A percentile compares a stretch with the other conserved stretches of the same genome.
These are phyloP conservation scores for Amanita jacksonii DNA, from an alignment of 768 basidiomycete species.

Conservation along the genomic window DNA sequence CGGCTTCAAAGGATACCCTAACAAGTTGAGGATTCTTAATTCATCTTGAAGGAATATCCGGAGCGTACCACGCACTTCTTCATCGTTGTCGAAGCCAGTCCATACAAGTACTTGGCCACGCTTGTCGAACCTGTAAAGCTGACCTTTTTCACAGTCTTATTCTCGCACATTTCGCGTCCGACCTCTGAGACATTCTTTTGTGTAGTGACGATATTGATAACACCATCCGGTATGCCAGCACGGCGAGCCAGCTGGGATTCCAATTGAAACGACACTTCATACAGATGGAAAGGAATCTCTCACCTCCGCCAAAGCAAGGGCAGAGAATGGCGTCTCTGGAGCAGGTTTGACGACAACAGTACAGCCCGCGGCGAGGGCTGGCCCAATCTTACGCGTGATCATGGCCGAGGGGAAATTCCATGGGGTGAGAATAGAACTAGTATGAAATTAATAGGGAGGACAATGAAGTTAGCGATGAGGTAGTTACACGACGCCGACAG, in stretches of 20 bases:
- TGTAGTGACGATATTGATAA: conserved; percentile 90
- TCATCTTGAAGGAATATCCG: background rate
- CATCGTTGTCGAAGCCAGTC: conserved; percentile 63
- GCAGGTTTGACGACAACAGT: conserved; percentile 93
- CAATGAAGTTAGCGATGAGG: background rate
- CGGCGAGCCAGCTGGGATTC: conserved; percentile 59
- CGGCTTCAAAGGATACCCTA: conserved; percentile 72
- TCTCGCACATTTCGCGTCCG: conserved; percentile 92
- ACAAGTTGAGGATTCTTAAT: conserved; percentile 4
- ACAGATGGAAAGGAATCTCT: background rate
- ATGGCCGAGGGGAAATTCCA: conserved; percentile 97
- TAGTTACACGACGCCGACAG: conserved; percentile 47
- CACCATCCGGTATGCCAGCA: conserved; percentile 92
- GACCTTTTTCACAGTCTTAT: conserved; percentile 75
- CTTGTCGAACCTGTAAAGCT: conserved; percentile 86
- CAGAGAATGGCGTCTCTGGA: conserved; percentile 90
- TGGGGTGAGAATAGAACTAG: conserved; percentile 69
- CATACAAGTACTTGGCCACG: conserved; percentile 69
- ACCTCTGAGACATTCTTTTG: conserved; percentile 78
- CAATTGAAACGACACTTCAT: background rate
- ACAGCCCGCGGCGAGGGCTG: conserved; percentile 93
- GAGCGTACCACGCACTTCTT: conserved; percentile 52
- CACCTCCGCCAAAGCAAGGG: conserved; percentile 87
- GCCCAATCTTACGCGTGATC: conserved; percentile 85
- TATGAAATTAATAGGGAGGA: background rate